Evolutionary conservation across 306 rosid genomes (phyloP), one percentile per base, ranked within the genome.

Genomic region (Cicer pinnatifidum): DNA sequence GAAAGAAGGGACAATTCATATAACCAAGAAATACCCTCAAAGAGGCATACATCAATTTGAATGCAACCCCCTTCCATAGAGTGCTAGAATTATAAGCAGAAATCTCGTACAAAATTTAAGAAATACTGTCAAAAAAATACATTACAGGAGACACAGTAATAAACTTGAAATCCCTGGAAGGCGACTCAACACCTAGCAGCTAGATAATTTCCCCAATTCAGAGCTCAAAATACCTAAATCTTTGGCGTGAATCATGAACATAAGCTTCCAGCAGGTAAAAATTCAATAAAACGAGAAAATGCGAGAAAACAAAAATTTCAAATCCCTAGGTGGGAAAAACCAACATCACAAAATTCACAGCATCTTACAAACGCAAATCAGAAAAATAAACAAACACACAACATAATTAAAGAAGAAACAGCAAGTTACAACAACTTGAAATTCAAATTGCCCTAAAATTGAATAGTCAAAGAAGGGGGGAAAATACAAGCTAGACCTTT

Each of bases 401-500:
- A 37, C n/a, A n/a, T 12, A 86, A 77, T 77, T 71, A n/a, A 6
- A 53, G 50, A 23, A 5, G 37, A 20, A 61, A 10, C 41, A 64
- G 35, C 53, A 67, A 47, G 76, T 76, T 69, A 68, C 13, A 11
- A 69, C 39, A 37, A 33, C 37, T 52, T 3, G 1, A 8, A 9
- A 81, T 9, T 40, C 11, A 58, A 78, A 73, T 73, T 46, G 8
- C 15, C 28, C 37, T 5, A 74, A 52, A 84, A 73, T 43, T 12
- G 61, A 43, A 69, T 1, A 58, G 69, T 72, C 16, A 72, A 71
- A 82, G 37, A 56, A 47, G 51, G 51, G 57, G 3, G 23, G 38
- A 20, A 19, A 11, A 78, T 7, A 68, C 16, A 62, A 45, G 71
- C 50, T 78, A 76, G 11, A 94, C 98, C 94, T 91, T 89, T 86